These are phyloP conservation scores for Cronartium ribicola DNA, from an alignment of 1,284 basidiomycete genomes.

Conservation along the genomic window DNA sequence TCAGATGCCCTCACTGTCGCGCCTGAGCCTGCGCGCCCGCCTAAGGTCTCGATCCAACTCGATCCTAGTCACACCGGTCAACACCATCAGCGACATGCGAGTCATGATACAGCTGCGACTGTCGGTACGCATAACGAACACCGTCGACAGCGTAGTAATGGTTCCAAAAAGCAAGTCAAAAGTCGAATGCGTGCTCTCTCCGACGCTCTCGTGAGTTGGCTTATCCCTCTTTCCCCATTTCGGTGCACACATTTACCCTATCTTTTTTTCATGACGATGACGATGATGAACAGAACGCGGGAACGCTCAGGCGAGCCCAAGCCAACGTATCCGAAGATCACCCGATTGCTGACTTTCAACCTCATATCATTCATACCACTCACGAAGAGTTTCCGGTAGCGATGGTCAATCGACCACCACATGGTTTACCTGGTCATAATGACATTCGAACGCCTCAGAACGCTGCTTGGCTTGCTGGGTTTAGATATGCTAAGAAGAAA, in stretches of 20 bases:
- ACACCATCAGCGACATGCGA: not conserved
- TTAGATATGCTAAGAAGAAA: slow-evolving; percentile 63
- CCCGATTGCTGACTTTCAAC: slow-evolving; percentile 45
- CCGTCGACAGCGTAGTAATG: not conserved
- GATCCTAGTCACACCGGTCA: not conserved
- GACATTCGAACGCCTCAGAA: slow-evolving; percentile 67
- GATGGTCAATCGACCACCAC: slow-evolving; percentile 66
- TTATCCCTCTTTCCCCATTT: not conserved
- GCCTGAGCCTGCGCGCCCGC: not conserved
- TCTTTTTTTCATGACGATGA: not conserved
- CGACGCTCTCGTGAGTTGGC: slow-evolving; percentile 15
- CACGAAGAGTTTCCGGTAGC: slow-evolving; percentile 64
- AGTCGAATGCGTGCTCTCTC: slow-evolving; percentile 30
- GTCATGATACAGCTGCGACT: not conserved
- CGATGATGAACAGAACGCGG: not conserved
- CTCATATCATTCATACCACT: slow-evolving; percentile 47
- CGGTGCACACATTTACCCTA: not conserved
- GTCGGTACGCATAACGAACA: not conserved
- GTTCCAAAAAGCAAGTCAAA: not conserved
- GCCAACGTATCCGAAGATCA: slow-evolving; percentile 39
- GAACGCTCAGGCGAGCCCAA: slow-evolving; percentile 19
- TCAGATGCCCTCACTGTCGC: not conserved
- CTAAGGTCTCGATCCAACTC: not conserved
- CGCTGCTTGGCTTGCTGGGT: slow-evolving; percentile 68
- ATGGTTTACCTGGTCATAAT: slow-evolving; percentile 59